phyloP scores from a whole-genome alignment of 495 filamentous ascomycete species.

The Aspergillus avenaceus region DNA sequence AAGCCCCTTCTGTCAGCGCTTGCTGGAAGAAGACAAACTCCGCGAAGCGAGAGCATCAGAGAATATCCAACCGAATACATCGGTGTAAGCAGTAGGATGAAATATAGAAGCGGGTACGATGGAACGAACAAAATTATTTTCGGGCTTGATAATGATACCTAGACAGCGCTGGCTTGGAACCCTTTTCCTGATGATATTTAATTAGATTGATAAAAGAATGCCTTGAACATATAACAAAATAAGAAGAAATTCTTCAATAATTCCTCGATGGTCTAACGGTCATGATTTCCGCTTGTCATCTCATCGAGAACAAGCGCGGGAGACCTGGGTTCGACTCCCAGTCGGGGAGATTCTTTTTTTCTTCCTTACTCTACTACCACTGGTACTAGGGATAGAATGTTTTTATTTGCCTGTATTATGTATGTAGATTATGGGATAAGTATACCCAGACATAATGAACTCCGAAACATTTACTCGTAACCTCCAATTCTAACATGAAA shows the following conservation, averaged over 20 bases:
- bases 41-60: constrained; percentile 17
- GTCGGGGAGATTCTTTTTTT: constrained; percentile 17
- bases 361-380: neutral
- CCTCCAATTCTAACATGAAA: too few species aligned
- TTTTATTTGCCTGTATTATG: too few species aligned
- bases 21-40: constrained; percentile 24
- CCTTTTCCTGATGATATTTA: neutral
- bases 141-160: too few species aligned
- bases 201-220: neutral
- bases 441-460: too few species aligned
- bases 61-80: constrained; percentile 13
- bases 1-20: constrained; percentile 38
- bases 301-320: constrained; percentile 17
- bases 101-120: too few species aligned
- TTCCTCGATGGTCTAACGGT: constrained; percentile 39
- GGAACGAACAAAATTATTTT: too few species aligned
- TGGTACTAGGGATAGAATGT: too few species aligned
- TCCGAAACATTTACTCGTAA: too few species aligned
- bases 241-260: neutral
- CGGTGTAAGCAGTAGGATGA: neutral
- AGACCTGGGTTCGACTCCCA: constrained; percentile 24
- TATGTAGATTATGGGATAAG: too few species aligned
- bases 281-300: constrained; percentile 43
- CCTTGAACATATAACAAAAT: neutral
- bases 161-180: neutral